These are phyloP conservation scores for Exophiala sp. DNA, from an alignment of 2,329 filamentous ascomycete genomes.

Conservation along the genomic window DNA sequence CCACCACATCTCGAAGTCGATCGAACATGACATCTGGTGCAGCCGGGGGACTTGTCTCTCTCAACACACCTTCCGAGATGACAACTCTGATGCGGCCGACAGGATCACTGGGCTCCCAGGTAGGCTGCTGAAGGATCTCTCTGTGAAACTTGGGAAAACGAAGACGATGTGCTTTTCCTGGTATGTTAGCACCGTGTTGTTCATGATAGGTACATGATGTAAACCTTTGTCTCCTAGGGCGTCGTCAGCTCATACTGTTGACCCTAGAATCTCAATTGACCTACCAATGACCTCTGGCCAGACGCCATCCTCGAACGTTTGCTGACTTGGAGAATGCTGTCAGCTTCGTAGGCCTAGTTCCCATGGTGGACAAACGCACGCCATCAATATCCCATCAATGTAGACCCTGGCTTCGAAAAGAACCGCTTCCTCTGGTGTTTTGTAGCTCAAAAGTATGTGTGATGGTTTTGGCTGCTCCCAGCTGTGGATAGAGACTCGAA, in stretches of 20 bases:
- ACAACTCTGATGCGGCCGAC: constrained; percentile 72
- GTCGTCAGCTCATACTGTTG: constrained; percentile 2
- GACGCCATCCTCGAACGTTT: constrained; percentile 22
- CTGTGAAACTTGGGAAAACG: constrained; percentile 70
- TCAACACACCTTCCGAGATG: constrained; percentile 68
- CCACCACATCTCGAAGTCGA: constrained; percentile 67
- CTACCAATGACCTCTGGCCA: constrained; percentile 44
- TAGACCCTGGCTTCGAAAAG: constrained; percentile 65
- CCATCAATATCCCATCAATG: constrained; percentile 62
- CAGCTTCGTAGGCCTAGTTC: not conserved
- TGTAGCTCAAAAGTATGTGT: constrained; percentile 54
- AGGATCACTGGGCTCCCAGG: constrained; percentile 69
- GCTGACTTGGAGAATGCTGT: constrained; percentile 6
- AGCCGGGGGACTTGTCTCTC: constrained; percentile 32
- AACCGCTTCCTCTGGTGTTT: constrained; percentile 54
- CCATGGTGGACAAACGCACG: constrained; percentile 46
- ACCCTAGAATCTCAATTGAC: not conserved
- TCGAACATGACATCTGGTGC: constrained; percentile 46
- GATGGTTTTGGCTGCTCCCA: constrained; percentile 64
- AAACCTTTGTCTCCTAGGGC: constrained; percentile 14
- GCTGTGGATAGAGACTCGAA: constrained; percentile 71
- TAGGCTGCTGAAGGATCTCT: constrained; percentile 64
- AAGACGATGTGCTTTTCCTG: constrained; percentile 39
- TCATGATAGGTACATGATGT: not conserved
- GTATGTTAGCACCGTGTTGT: constrained; percentile 1